Base-by-base conservation (phyloP, 2,329 filamentous ascomycete genomes). In the Nothophoma quercina region DNA sequence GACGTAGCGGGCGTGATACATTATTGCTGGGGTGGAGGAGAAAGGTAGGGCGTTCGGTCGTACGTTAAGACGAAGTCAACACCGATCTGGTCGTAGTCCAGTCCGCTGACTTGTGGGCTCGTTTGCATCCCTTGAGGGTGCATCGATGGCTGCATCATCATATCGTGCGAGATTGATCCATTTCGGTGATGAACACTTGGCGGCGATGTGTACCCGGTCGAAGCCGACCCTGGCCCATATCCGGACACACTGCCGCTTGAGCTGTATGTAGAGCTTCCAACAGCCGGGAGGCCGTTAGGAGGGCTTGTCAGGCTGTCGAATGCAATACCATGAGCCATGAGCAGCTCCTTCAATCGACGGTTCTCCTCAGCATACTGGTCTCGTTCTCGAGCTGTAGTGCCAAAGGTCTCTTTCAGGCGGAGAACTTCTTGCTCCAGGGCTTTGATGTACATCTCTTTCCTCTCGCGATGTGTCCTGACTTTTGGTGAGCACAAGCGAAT, bases 361-460 rank as follows among this genome's bases (percentile, higher is more conserved):
- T 96, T 97, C 75, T 98, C 93, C 47, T 91, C 86, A 36, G 84
- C 82, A 7, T 93, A 79, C 43, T 84, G 83, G 45, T 93, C 86
- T 68, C 91, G 91, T 70, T 96, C 91, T 62, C 89, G 86, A 6
- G 86, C 83, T 15, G 88, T 83, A 42, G 84, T 86, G 66, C 86
- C 87, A 68, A 88, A 93, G n/a, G 88, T 83, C 71, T 97, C 92
- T 72, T 96, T 95, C 34, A 98, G 81, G 40, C 91, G 88, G 16
- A 96, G 81, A 5, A 98, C 89, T 76, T 98, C 92, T 68, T 93
- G 88, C 75, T 99, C 95, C 13, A 98, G 84, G 9, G 90, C 87
- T 74, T 96, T 96, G 79, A 97, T 96, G 74, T 98, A 98, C 65
- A 92, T 84, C 76, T 98, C 95, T 74, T 98, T 98, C 62, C 95